phyloP scores from a whole-genome alignment of 208 protist genomes.

The Polymyxa betae region DNA sequence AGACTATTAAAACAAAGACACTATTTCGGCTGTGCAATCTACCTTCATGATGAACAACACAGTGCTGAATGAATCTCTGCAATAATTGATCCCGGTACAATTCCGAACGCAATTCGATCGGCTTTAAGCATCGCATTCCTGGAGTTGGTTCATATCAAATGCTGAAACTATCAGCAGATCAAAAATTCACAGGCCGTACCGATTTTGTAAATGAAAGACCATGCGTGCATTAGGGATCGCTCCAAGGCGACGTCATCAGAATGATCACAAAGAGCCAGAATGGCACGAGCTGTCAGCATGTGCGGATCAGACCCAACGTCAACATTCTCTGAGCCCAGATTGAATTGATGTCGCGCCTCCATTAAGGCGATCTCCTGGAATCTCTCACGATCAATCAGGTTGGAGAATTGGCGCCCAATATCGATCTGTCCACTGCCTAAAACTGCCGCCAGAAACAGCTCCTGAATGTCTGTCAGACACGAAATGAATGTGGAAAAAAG shows the following conservation, averaged over 20 bases:
- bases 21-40: no score
- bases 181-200: no score
- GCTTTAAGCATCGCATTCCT: background rate
- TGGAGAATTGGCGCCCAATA: background rate
- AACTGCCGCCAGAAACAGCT: background rate
- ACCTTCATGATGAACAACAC: background rate
- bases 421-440: background rate
- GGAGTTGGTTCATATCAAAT: no score
- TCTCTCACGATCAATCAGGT: background rate
- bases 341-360: background rate
- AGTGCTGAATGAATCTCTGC: background rate
- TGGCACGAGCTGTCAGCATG: background rate
- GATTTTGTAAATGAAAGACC: background rate
- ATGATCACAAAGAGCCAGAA: background rate
- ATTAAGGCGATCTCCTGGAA: background rate
- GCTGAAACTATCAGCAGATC: no score
- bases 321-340: background rate
- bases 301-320: background rate
- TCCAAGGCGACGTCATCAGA: background rate
- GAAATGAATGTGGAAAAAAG: no score
- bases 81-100: background rate
- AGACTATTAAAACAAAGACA: no score
- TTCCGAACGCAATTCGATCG: background rate
- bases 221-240: background rate
- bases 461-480: no score